Percentiles rank a stretch among this genome's conserved stretches.
These are phyloP conservation scores for Holtermanniella nyarrowii DNA, from an alignment of 768 basidiomycete genomes.

Conservation along the genomic window DNA sequence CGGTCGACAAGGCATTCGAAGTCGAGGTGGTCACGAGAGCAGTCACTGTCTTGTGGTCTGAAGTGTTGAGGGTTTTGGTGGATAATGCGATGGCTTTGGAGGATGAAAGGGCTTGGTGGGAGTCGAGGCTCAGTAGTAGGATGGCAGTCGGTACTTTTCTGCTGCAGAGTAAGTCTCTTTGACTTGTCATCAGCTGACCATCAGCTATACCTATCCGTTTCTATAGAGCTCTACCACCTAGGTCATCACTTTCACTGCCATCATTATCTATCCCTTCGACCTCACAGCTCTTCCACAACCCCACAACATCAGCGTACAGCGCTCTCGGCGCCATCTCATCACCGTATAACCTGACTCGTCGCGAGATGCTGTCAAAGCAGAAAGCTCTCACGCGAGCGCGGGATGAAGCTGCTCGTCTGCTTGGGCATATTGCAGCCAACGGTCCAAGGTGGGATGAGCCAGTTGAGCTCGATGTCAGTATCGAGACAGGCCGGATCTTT, in stretches of 20 bases:
- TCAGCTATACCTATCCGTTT: slow-evolving; percentile 29
- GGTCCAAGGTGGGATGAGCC: slow-evolving; percentile 27
- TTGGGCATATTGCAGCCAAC: slow-evolving; percentile 32
- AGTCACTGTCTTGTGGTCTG: slow-evolving; percentile 39
- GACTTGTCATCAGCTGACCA: slow-evolving; percentile 4
- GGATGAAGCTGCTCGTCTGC: slow-evolving; percentile 23
- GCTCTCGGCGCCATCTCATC: slow-evolving; percentile 24
- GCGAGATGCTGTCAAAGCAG: slow-evolving; percentile 31
- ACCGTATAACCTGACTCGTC: slow-evolving; percentile 31
- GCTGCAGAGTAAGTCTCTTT: slow-evolving; percentile 57
- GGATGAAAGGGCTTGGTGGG: slow-evolving; percentile 77
- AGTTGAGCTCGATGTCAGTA: slow-evolving; percentile 8
- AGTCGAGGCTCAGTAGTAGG: slow-evolving; percentile 54
- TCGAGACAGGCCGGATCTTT: slow-evolving; percentile 28
- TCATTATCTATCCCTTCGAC: slow-evolving; percentile 25
- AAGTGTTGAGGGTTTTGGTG: slow-evolving; percentile 56
- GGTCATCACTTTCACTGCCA: slow-evolving; percentile 14
- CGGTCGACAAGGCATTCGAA: slow-evolving; percentile 24
- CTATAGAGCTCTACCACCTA: slow-evolving; percentile 20
- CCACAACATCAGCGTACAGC: slow-evolving; percentile 10
- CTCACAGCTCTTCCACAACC: slow-evolving; percentile 19
- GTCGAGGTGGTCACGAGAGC: slow-evolving; percentile 31
- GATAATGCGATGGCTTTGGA: slow-evolving; percentile 61
- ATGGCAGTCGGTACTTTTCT: slow-evolving; percentile 55
- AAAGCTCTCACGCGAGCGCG: slow-evolving; percentile 21